Evolutionary conservation across 441 rosid species (phyloP), one percentile per base, ranked within the genome.

Genomic region (Aquilaria agallochum): DNA sequence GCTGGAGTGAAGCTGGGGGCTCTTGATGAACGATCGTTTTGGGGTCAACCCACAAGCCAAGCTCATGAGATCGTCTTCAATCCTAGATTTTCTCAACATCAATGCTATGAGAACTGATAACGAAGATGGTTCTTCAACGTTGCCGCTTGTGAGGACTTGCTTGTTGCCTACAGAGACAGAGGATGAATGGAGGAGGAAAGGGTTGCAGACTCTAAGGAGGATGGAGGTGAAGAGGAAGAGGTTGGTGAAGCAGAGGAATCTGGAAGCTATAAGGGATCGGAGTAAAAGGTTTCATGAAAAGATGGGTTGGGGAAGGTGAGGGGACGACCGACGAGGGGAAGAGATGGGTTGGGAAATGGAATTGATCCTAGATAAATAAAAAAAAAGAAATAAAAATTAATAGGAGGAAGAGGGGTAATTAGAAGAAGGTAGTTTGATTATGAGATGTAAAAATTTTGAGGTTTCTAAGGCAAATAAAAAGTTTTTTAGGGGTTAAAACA

Each of bases 201-300:
- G 82, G 72, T 55, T 82, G 75, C 97, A 90, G 74, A 77, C 82
- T 30, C 70, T 82, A n/a, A 81, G 97, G 76, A 81, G 97, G 68
- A 77, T 83, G 78, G 91, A 85, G 71, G 98, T 92, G 5, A 93
- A 93, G 79, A 74, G 96, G 77, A 90, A 85, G 82, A 79, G 96
- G 66, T 67, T 79, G 47, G 87, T 85, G 83, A 93, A 87, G 68
- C 89, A 80, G 75, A 79, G 75, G 75, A 84, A 69, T 68, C 62
- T 55, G 49, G 83, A 77, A 65, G 74, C 67, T 46, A 33, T 59
- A 0, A 76, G 71, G 53, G 79, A 67, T 31, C 68, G 74, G 50
- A 72, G 53, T 11, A 67, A 59, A 55, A 59, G 60, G 51, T 67
- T 31, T 44, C 71, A 40, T 33, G 83, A 77, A 59, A 75, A 72